Percentiles rank a stretch among this genome's conserved stretches.
phyloP scores from a whole-genome alignment of 805 yeast species.

The Cyberlindnera saturnus region DNA sequence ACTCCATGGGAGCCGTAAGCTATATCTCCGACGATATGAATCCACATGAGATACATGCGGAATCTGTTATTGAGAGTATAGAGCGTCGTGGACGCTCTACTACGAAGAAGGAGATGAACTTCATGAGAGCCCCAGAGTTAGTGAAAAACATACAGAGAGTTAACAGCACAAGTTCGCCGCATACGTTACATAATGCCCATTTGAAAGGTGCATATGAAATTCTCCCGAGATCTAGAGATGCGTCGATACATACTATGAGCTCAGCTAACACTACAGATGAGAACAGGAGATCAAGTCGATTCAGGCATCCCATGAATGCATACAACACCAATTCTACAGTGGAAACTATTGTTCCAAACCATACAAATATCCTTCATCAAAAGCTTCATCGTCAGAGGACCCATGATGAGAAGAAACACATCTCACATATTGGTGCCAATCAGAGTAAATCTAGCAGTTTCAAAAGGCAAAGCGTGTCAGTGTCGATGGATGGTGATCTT shows the following conservation, averaged over 20 bases:
- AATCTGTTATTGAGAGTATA: background rate
- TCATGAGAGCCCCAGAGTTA: conserved; percentile 10
- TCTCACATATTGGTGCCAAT: too few species aligned
- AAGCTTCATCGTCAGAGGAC: conserved; percentile 8
- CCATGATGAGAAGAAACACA: too few species aligned
- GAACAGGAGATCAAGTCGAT: conserved; percentile 4
- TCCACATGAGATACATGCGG: background rate
- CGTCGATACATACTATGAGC: conserved; percentile 7
- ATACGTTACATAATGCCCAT: background rate
- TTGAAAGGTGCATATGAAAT: background rate
- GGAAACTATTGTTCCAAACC: conserved; percentile 18
- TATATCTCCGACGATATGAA: too few species aligned
- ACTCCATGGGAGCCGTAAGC: too few species aligned
- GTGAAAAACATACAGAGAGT: conserved; percentile 14
- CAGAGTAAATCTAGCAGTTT: background rate
- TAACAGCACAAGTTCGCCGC: background rate
- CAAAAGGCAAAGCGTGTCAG: conserved; percentile 4
- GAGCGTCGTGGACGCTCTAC: conserved; percentile 7
- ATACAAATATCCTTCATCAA: conserved; percentile 12
- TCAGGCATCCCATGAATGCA: conserved; percentile 18
- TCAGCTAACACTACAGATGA: background rate
- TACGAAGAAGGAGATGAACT: conserved; percentile 3
- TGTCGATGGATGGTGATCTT: conserved; percentile 18
- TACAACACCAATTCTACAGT: conserved; percentile 11
- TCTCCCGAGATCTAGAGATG: conserved; percentile 9